Base-by-base conservation (phyloP, 768 basidiomycete genomes). In the Tricholoma sp. region DNA sequence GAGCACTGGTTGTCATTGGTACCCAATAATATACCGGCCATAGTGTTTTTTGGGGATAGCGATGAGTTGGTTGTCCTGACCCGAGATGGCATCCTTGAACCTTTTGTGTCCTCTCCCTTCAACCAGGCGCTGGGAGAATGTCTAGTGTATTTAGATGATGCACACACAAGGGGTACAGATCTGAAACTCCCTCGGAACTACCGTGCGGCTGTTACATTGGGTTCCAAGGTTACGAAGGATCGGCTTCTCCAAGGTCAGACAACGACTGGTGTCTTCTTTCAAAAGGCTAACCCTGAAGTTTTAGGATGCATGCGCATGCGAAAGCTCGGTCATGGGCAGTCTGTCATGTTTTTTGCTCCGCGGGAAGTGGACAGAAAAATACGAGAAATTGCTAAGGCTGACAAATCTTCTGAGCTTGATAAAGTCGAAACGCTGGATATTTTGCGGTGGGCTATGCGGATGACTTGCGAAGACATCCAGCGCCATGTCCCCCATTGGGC, bases 281-380 rank as follows among this genome's bases (percentile, higher is more conserved):
- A 35, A 12, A 14, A 19, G 53, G 34, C 32, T 55, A 24, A 56
- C 24, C n/a, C 39, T 52, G 19, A 46, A 39, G n/a, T 31, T 16
- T 37, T 51, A 81, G 80, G 79, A 3, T 82, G 80, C 54, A 82
- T 82, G 80, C 70, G 80, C 11, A 79, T 82, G 80, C 71, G 81
- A 2, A 71, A 74, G 61, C 69, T 82, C 1, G 81, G 81, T 11
- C 62, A 67, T 9, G 76, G 75, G 0, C 80, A 82, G 54, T 76
- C 79, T 1, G 62, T 81, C n/a, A 65, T 76, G 55, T 80, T 81
- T 61, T 76, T 78, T 47, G 79, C 76, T 11, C 73, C 80, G 6
- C 61, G 64, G 0, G 78, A 79, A 46, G 68, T 79, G 4, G 72
- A 76, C 52, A 59, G 60, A 9, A 51, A 58, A 1, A 78, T 82